Base-by-base conservation (phyloP, 306 rosid species). In the Ceratonia siliqua region DNA sequence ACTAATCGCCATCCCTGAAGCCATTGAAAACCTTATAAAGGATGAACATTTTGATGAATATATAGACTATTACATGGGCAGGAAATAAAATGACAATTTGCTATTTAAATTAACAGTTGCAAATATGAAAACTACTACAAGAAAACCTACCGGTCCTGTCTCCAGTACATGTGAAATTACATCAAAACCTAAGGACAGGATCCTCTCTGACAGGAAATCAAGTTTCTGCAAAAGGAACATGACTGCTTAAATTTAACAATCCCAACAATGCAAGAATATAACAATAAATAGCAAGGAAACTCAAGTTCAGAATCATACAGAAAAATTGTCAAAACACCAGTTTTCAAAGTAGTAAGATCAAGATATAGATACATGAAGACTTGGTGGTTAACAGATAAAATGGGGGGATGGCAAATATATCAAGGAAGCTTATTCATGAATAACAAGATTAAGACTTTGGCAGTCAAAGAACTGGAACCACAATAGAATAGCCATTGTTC, bases 1-100 rank as follows among this genome's bases (percentile, higher is more conserved):
- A 92, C 91, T 79, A 90, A 72, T 53, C 96, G 89, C 98, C 98
- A 92, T 62, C 98, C 98, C 98, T 92, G 87, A 62, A 71, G 54
- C 68, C 61, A 76, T 67, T 63, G 59, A 81, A 78, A 79, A 75
- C 54, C 17, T 24, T 24, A 55, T 65, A 55, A 66, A 74, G 39
- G 36, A 69, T 41, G 36, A 72, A 66, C 12, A 69, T 18, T 64
- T 35, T 36, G 39, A 45, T 71, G 73, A 68, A 56, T 33, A 52
- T 59, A 45, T 46, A 21, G 50, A 58, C 15, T 10, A 39, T 42
- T 68, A 25, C 69, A 35, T 18, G 22, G 15, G 9, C 35, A 68
- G 55, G 4, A 73, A 73, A 39, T 4, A 70, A 68, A n/a, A 43
- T 21, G 38, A 22, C 21, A 8, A 62, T 9, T 57, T 30, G 46